Evolutionary conservation across 768 basidiomycete genomes (phyloP).

Genomic region (Amanita fuliginea): DNA sequence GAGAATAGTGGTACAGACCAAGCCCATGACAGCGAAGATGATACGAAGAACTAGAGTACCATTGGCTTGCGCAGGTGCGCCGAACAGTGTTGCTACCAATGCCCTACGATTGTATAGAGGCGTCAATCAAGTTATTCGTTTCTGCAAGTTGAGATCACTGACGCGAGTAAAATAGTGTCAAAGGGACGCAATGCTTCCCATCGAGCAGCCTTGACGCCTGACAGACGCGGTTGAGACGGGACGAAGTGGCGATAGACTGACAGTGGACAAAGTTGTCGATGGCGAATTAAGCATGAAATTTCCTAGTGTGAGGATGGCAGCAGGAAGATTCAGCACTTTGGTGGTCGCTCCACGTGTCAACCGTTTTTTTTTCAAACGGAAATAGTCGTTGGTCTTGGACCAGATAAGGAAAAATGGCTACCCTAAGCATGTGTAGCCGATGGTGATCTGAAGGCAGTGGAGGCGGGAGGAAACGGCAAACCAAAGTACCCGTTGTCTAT

Average conservation of each 20-base stretch:
- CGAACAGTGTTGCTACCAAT: not conserved
- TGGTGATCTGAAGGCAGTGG: too few species aligned
- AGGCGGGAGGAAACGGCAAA: too few species aligned
- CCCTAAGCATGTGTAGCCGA: too few species aligned
- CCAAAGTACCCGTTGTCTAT: too few species aligned
- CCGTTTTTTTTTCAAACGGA: too few species aligned
- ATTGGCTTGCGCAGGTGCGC: not conserved
- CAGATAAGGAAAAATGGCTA: too few species aligned
- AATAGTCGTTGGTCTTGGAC: too few species aligned
- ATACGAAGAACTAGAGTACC: not conserved
- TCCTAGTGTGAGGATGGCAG: not conserved
- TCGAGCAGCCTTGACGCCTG: not conserved
- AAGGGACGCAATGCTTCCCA: not conserved
- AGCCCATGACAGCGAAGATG: not conserved
- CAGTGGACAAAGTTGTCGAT: too few species aligned
- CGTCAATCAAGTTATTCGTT: not conserved
- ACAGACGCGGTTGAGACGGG: not conserved
- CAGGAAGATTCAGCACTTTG: not conserved
- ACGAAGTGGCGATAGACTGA: not conserved
- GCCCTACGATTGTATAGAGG: not conserved
- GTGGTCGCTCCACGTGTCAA: too few species aligned
- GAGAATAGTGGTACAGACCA: not conserved
- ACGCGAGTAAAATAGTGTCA: conserved; percentile 2
- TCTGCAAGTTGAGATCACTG: not conserved
- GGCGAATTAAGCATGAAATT: not conserved